Percentiles rank a stretch among this genome's conserved stretches.
Conservation (phyloP, 805 yeast species). For the Yarrowia sp. region DNA sequence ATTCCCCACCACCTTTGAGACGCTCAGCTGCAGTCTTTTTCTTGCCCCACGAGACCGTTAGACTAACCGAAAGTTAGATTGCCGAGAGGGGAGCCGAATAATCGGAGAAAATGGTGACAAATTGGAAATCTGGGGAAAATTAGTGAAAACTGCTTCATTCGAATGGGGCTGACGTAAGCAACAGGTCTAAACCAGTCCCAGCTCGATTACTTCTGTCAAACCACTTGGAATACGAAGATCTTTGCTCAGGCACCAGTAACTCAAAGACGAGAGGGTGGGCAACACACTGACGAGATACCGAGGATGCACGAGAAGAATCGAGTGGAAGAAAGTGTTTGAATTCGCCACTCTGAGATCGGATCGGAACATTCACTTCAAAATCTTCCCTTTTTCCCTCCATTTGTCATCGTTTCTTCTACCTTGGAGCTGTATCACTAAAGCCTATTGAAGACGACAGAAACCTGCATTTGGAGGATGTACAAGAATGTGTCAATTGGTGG, state of each 20-base stretch:
- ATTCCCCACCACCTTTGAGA: background rate
- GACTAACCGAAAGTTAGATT: conserved; percentile 22
- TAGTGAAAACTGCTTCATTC: background rate
- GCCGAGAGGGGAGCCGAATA: conserved; percentile 6
- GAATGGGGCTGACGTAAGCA: no score
- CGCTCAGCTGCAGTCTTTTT: conserved; percentile 1
- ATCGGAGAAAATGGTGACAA: background rate
- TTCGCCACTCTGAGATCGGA: no score
- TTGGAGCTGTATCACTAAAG: background rate
- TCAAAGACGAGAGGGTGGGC: background rate
- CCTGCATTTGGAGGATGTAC: background rate
- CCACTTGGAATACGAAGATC: background rate
- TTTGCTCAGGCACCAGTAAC: conserved; percentile 26
- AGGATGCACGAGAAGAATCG: no score
- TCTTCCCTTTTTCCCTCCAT: background rate
- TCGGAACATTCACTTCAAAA: no score
- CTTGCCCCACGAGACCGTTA: conserved; percentile 18
- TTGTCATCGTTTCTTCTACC: background rate
- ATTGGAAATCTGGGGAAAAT: background rate
- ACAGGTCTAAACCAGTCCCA: no score
- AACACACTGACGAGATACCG: no score
- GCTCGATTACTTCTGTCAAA: no score
- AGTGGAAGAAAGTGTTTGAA: no score
- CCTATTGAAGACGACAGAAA: background rate
- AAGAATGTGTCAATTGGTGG: background rate